Evolutionary conservation across 2,329 filamentous ascomycete species (phyloP), one percentile per base, ranked within the genome.

Genomic region (Seiridium cupressi): DNA sequence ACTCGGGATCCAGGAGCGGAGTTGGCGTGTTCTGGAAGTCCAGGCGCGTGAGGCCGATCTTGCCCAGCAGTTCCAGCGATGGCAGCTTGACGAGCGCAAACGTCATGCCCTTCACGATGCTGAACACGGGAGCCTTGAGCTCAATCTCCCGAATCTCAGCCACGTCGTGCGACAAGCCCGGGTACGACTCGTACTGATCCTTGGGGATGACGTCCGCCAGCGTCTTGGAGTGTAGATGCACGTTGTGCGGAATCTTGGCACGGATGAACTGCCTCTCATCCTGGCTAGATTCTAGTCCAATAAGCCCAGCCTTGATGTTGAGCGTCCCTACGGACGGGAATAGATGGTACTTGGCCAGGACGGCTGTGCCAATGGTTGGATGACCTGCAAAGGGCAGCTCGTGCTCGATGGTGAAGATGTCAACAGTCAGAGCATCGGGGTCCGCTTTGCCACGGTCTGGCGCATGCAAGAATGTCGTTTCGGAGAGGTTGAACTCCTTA

Each of bases 61-160:
- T 66, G 4, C 75, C 79, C 18, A 94, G 78, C 6, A 82, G 79
- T 36, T 86, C 85, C 8, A 91, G 73, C 58, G 79, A 81, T 0
- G 84, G 78, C 31, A 95, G 77, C 64, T 84, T 76, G 11, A 90
- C 77, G 38, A 91, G 81, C n/a, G 86, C 74, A 72, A 92, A 93
- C 1, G 84, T 85, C 87, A 93, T 89, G 53, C 90, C 91, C 49
- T 85, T 85, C 42, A 92, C 89, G 51, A 93, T 84, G 64, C 84
- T 87, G 59, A 87, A 80, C 18, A 85, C 68, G 11, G 83, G 81
- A 7, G 81, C 78, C 9, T 65, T 47, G 7, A 72, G 66, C 65
- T 72, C 70, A 3, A 66, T 67, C 5, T 42, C 64, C 48, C 68
- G 66, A 55, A 70, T 66, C n/a, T 54, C 53, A 9, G 63, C 55